Evolutionary conservation across 805 yeast genomes (phyloP).

Genomic region (Maudiozyma saulgeensis): DNA sequence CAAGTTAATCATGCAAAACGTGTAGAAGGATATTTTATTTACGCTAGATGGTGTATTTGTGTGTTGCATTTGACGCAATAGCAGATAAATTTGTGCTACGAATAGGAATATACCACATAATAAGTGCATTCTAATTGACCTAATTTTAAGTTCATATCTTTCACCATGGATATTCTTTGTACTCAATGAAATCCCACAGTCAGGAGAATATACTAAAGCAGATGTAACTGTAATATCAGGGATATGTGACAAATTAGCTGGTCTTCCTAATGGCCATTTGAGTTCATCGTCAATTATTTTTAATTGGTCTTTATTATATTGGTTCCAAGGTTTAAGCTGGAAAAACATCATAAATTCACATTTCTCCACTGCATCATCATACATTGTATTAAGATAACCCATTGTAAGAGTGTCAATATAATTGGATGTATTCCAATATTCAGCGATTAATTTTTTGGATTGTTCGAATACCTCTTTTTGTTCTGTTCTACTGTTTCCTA

Average conservation of each 20-base stretch:
- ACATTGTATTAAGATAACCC: constrained; percentile 28
- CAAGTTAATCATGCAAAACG: constrained; percentile 52
- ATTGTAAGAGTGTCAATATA: constrained; percentile 38
- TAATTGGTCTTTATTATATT: constrained; percentile 41
- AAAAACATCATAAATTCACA: constrained; percentile 70
- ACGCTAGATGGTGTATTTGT: constrained; percentile 74
- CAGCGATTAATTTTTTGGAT: constrained; percentile 37
- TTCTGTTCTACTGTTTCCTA: constrained; percentile 35
- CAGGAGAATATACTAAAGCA: constrained; percentile 75
- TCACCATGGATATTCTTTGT: constrained; percentile 39
- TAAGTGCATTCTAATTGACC: constrained; percentile 33
- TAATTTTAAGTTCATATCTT: constrained; percentile 39
- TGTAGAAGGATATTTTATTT: constrained; percentile 60
- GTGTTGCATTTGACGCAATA: constrained; percentile 59
- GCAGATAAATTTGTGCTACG: constrained; percentile 43
- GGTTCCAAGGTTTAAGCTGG: constrained; percentile 56
- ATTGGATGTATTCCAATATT: constrained; percentile 36
- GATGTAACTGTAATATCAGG: constrained; percentile 48
- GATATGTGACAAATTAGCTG: constrained; percentile 39
- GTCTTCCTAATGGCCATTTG: constrained; percentile 66
- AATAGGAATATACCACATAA: constrained; percentile 39
- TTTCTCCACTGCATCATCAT: constrained; percentile 29
- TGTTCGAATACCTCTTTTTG: constrained; percentile 35
- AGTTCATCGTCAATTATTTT: constrained; percentile 64
- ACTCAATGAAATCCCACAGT: constrained; percentile 59